A percentile compares a stretch with the other conserved stretches of the same genome.
Evolutionary conservation across 1,284 basidiomycete genomes (phyloP).

Genomic region (Phylloporus sp.): DNA sequence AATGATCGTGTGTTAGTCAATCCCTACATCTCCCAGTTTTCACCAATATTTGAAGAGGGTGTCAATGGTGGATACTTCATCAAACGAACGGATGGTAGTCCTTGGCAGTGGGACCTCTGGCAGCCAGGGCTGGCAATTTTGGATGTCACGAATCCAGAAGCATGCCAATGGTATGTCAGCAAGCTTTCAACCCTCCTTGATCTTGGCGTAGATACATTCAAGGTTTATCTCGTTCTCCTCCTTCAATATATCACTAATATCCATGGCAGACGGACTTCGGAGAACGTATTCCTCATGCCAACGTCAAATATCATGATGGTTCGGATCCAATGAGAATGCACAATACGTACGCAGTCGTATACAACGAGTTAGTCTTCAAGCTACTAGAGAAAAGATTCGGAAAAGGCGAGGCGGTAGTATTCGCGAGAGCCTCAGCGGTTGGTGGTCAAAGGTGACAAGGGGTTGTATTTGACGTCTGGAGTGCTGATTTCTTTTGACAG

Average conservation of each 20-base stretch:
- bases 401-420: conserved; percentile 72
- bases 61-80: conserved; percentile 73
- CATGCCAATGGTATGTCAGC: conserved; percentile 70
- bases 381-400: conserved; percentile 67
- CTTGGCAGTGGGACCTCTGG: conserved; percentile 84
- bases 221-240: conserved; percentile 47
- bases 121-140: conserved; percentile 75
- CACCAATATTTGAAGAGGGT: conserved; percentile 75
- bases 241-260: background rate
- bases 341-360: conserved; percentile 70
- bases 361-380: conserved; percentile 76
- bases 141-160: conserved; percentile 77
- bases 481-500: conserved; percentile 16
- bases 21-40: conserved; percentile 73
- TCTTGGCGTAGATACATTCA: conserved; percentile 76
- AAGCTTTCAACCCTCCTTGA: conserved; percentile 70
- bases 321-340: conserved; percentile 74
- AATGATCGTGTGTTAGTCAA: conserved; percentile 55
- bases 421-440: conserved; percentile 70
- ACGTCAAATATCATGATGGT: conserved; percentile 71
- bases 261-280: conserved; percentile 71
- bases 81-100: conserved; percentile 71
- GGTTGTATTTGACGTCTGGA: conserved; percentile 9
- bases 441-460: conserved; percentile 68
- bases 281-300: conserved; percentile 68